Evolutionary conservation across 73 alveolate genomes (phyloP).

Genomic region (Effrenium voratum): DNA sequence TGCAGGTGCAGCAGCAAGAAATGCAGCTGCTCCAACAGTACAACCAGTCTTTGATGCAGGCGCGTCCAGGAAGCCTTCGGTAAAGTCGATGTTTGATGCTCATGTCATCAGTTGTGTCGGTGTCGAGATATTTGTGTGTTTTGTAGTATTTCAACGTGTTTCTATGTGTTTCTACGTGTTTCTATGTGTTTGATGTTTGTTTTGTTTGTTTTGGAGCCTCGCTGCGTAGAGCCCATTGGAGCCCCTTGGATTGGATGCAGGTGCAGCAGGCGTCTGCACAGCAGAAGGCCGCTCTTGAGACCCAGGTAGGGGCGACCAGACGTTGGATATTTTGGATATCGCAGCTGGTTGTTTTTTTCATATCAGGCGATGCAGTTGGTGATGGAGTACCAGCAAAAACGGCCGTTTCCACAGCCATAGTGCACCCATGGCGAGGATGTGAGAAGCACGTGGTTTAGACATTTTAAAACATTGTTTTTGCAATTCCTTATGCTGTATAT

Average conservation of each 20-base stretch:
- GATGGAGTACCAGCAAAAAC: slow-evolving; percentile 89
- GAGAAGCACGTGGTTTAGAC: background rate
- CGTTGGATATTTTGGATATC: background rate
- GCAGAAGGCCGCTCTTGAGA: slow-evolving; percentile 80
- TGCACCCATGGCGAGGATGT: background rate
- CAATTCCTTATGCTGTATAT: too few species aligned
- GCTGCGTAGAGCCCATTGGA: background rate
- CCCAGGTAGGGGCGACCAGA: slow-evolving; percentile 25
- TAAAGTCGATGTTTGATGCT: background rate
- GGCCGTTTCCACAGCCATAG: background rate
- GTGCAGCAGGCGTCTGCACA: slow-evolving; percentile 93
- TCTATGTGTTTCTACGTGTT: background rate
- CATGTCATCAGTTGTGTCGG: background rate
- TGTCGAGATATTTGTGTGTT: background rate
- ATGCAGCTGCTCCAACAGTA: slow-evolving; percentile 91
- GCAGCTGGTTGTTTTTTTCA: background rate
- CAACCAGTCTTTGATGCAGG: slow-evolving; percentile 94
- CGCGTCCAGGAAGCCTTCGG: background rate
- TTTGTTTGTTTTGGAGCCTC: background rate
- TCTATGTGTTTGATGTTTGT: background rate
- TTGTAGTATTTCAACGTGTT: background rate
- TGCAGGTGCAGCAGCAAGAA: slow-evolving; percentile 94
- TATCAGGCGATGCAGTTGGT: slow-evolving; percentile 93
- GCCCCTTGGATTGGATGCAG: background rate
- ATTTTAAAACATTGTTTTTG: too few species aligned